These are phyloP conservation scores for Hypoxylon subgilvum DNA, from an alignment of 495 filamentous ascomycete genomes.

Conservation along the genomic window DNA sequence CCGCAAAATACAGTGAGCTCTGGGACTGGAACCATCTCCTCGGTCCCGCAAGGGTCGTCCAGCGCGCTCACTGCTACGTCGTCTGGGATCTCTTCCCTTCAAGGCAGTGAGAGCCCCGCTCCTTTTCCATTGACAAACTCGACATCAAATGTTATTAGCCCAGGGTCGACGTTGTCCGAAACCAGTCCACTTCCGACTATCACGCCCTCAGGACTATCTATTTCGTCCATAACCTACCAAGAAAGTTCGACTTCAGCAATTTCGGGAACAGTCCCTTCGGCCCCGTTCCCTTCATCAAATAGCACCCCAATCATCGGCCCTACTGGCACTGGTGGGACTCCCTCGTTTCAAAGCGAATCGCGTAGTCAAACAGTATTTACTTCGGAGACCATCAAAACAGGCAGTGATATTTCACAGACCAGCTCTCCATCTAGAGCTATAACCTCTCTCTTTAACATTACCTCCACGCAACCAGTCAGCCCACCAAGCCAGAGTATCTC, in stretches of 20 bases:
- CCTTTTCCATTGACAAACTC: conserved; percentile 17
- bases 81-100: conserved; percentile 1
- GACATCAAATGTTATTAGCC: conserved; percentile 6
- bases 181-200: conserved; percentile 4
- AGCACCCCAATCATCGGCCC: neutral
- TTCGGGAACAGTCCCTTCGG: neutral
- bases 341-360: neutral
- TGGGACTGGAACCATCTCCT: conserved; percentile 1
- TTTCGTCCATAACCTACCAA: neutral
- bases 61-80: neutral
- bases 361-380: neutral
- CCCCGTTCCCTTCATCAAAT: conserved; percentile 5
- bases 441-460: conserved; percentile 3
- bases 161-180: conserved; percentile 4
- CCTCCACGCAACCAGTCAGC: neutral
- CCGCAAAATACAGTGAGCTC: neutral
- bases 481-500: conserved; percentile 11
- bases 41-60: neutral
- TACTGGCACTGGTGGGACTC: neutral
- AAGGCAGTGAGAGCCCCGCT: conserved; percentile 5
- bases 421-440: neutral
- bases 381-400: neutral
- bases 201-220: neutral
- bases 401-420: neutral
- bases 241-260: neutral